These are phyloP conservation scores for Aureobasidium sp. DNA, from an alignment of 2,329 filamentous ascomycete genomes.

Conservation along the genomic window DNA sequence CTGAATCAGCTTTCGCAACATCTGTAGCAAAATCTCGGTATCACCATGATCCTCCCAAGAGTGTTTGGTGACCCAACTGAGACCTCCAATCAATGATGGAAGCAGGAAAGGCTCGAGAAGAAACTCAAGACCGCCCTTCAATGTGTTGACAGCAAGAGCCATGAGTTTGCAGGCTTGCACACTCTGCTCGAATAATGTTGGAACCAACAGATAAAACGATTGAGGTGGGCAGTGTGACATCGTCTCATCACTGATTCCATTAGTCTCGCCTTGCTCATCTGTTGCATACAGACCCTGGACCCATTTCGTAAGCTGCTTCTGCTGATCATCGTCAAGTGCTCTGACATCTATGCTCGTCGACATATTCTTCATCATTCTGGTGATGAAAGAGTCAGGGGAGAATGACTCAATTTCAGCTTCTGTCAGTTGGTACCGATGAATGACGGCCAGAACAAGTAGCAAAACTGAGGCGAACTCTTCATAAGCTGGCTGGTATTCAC, in stretches of 20 bases:
- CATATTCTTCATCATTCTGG: constrained; percentile 53
- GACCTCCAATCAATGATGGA: constrained; percentile 66
- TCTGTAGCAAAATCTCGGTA: constrained; percentile 59
- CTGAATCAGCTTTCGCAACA: constrained; percentile 63
- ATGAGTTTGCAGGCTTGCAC: constrained; percentile 60
- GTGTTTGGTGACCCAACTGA: constrained; percentile 62
- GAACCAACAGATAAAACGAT: constrained; percentile 71
- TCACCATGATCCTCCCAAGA: constrained; percentile 57
- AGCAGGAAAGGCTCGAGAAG: constrained; percentile 71
- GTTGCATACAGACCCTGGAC: constrained; percentile 68
- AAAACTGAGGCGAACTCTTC: constrained; percentile 76
- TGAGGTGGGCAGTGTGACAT: constrained; percentile 76
- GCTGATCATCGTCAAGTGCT: constrained; percentile 57
- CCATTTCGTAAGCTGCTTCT: constrained; percentile 62
- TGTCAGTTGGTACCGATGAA: constrained; percentile 64
- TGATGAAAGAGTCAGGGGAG: constrained; percentile 56
- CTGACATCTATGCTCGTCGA: constrained; percentile 49
- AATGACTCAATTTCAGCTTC: constrained; percentile 55
- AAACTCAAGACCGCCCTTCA: constrained; percentile 71
- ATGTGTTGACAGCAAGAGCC: constrained; percentile 56
- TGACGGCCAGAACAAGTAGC: constrained; percentile 62
- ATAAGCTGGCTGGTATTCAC: constrained; percentile 76
- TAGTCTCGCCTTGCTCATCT: constrained; percentile 45
- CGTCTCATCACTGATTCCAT: constrained; percentile 67
- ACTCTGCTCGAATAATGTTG: constrained; percentile 68